These are phyloP conservation scores for Cutaneotrichosporon sp. DNA, from an alignment of 1,284 basidiomycete genomes.

Conservation along the genomic window DNA sequence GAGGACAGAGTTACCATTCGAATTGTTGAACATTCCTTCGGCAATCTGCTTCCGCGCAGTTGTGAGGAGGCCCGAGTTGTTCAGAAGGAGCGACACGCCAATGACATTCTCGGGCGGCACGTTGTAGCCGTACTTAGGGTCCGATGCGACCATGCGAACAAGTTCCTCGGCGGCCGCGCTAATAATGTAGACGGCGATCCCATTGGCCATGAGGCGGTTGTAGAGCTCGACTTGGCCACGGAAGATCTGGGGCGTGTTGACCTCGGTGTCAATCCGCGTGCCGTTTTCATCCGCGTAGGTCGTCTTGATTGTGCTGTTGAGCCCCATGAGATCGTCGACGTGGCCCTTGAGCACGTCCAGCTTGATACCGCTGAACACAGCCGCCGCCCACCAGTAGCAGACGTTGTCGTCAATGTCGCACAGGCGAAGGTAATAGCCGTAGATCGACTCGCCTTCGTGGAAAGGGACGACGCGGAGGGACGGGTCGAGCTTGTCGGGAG, in stretches of 20 bases:
- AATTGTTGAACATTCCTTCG: neutral
- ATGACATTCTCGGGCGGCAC: neutral
- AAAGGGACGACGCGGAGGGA: neutral
- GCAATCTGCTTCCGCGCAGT: neutral
- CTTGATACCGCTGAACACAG: neutral
- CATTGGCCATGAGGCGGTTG: conserved; percentile 1
- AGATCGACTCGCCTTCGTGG: neutral
- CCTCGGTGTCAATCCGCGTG: neutral
- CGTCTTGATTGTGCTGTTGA: neutral
- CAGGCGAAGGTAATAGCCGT: neutral
- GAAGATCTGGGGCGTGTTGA: neutral
- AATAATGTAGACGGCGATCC: neutral
- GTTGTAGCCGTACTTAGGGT: neutral
- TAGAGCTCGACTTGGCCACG: neutral
- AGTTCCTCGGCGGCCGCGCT: neutral
- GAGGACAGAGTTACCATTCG: neutral
- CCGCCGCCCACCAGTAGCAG: neutral
- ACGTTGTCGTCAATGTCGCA: neutral
- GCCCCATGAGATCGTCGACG: neutral
- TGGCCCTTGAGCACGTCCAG: neutral
- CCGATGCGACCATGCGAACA: neutral
- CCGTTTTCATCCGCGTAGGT: neutral
- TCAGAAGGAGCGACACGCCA: neutral
- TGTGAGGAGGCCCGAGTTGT: neutral
- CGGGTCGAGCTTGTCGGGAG: neutral